Percentiles rank a stretch among this genome's conserved stretches.
Evolutionary conservation across 2,329 filamentous ascomycete genomes (phyloP).

Genomic region (Apiospora malaysiana): DNA sequence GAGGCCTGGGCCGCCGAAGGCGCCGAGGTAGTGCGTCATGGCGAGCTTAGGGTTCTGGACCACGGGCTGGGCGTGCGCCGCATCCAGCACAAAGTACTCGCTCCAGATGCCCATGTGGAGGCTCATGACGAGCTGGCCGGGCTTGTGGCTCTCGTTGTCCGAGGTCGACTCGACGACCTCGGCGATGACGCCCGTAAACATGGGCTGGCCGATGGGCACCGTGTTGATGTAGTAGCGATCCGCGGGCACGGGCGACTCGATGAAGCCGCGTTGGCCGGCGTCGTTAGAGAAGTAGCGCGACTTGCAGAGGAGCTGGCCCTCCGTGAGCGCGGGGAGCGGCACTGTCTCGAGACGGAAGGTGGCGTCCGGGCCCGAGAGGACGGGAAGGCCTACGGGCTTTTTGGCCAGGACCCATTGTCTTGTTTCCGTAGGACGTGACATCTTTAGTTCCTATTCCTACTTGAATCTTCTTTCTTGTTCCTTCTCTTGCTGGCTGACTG

Average conservation of each 20-base stretch:
- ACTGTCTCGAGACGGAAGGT: constrained; percentile 37
- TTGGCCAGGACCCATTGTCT: constrained; percentile 38
- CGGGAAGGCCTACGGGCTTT: constrained; percentile 34
- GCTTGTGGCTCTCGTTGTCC: constrained; percentile 24
- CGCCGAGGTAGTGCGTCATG: constrained; percentile 37
- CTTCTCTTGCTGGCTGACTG: not conserved
- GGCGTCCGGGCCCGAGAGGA: constrained; percentile 35
- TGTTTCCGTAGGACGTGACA: constrained; percentile 28
- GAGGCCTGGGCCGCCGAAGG: constrained; percentile 41
- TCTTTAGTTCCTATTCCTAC: not conserved
- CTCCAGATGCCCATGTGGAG: constrained; percentile 37
- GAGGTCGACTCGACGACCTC: constrained; percentile 37
- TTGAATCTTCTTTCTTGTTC: too few species aligned
- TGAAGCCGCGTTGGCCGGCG: constrained; percentile 38
- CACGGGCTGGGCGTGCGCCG: constrained; percentile 30
- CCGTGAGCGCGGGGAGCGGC: constrained; percentile 32
- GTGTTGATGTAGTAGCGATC: constrained; percentile 37
- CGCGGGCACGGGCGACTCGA: constrained; percentile 33
- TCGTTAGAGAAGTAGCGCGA: constrained; percentile 39
- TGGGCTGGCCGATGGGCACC: constrained; percentile 34
- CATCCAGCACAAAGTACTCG: constrained; percentile 34
- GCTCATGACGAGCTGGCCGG: constrained; percentile 35
- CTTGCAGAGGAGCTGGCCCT: constrained; percentile 34
- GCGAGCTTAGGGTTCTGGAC: constrained; percentile 31
- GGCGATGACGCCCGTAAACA: constrained; percentile 37